These are phyloP conservation scores for Trichophyton simii DNA, from an alignment of 2,329 filamentous ascomycete species.

Conservation along the genomic window DNA sequence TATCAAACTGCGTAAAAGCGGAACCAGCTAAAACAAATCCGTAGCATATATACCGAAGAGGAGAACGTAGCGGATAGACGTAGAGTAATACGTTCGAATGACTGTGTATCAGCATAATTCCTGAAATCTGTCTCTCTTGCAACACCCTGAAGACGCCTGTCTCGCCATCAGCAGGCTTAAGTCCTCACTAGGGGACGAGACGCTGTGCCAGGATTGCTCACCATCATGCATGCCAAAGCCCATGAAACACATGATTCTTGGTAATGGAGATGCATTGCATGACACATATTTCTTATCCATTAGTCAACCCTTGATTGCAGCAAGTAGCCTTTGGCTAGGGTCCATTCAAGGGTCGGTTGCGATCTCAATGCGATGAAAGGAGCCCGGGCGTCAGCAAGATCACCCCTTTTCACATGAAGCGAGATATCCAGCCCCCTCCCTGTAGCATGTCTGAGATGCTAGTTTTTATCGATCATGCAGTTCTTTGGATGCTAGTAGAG, in stretches of 20 bases:
- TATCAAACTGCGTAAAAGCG: background rate
- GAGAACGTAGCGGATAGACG: too few species aligned
- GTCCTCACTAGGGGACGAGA: background rate
- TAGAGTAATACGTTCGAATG: too few species aligned
- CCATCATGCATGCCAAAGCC: background rate
- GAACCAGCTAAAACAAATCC: too few species aligned
- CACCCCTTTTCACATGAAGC: background rate
- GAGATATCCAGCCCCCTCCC: background rate
- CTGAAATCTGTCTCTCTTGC: too few species aligned
- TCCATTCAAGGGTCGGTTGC: background rate
- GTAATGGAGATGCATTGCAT: background rate
- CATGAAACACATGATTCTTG: background rate
- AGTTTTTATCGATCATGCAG: background rate
- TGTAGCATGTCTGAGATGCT: background rate
- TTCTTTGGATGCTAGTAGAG: background rate
- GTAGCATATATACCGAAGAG: too few species aligned
- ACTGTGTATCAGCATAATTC: too few species aligned
- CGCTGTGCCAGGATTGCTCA: background rate
- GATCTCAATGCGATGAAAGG: background rate
- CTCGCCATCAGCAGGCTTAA: too few species aligned
- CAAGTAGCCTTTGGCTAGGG: background rate
- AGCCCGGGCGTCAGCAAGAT: background rate
- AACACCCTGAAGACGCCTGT: too few species aligned
- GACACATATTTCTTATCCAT: background rate
- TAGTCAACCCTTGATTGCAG: background rate